phyloP scores from a whole-genome alignment of 2,329 filamentous ascomycete species.

The Scedosporium minutisporum region DNA sequence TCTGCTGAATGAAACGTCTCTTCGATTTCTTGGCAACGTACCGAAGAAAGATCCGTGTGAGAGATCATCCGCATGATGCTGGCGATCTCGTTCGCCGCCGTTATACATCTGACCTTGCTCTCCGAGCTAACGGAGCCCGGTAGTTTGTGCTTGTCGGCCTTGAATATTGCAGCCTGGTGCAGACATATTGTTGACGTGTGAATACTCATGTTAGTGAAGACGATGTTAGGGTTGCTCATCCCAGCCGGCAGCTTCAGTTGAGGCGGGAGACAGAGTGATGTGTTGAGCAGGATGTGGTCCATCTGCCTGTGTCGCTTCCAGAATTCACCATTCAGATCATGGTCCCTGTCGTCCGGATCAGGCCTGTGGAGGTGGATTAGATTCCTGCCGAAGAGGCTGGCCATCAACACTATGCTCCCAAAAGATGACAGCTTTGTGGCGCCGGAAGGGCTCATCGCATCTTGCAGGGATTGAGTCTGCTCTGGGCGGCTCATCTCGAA shows the following conservation, averaged over 20 bases:
- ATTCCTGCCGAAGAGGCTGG: conserved; percentile 85
- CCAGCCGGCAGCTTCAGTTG: conserved; percentile 71
- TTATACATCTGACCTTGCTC: conserved; percentile 87
- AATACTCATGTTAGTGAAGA: conserved; percentile 95
- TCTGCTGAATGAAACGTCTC: background rate
- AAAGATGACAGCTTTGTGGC: conserved; percentile 66
- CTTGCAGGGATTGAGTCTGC: conserved; percentile 57
- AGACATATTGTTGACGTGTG: conserved; percentile 94
- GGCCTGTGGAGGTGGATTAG: conserved; percentile 85
- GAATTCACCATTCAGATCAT: conserved; percentile 85
- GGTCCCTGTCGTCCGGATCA: conserved; percentile 67
- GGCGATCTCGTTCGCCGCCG: conserved; percentile 85
- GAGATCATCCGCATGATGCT: conserved; percentile 93
- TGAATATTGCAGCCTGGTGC: conserved; percentile 98
- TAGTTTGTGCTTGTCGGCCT: conserved; percentile 80
- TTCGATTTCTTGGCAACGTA: conserved; percentile 36
- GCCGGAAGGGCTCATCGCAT: conserved; percentile 63
- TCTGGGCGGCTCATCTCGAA: conserved; percentile 73
- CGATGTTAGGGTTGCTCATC: conserved; percentile 68
- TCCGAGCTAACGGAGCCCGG: conserved; percentile 71
- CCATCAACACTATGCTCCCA: conserved; percentile 72
- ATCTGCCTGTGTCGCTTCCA: conserved; percentile 88
- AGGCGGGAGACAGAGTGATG: conserved; percentile 70
- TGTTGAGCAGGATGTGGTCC: conserved; percentile 85
- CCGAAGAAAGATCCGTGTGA: conserved; percentile 73